Percentiles rank a stretch among this genome's conserved stretches.
These are phyloP conservation scores for Phytophthora colocasiae DNA, from an alignment of 352 stramenopile genomes.

Conservation along the genomic window DNA sequence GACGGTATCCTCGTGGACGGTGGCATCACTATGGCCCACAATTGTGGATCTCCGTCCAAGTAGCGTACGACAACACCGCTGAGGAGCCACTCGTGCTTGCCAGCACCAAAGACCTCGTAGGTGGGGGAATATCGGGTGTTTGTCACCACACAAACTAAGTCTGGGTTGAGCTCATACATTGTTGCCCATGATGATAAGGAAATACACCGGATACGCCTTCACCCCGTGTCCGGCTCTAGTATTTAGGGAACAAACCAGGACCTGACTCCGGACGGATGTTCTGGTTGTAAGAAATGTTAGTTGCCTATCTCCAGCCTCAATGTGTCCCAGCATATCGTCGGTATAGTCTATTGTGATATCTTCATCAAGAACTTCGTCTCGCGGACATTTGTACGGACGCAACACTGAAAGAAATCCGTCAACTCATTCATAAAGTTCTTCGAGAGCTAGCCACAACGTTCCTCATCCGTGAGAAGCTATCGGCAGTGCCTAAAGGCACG, in stretches of 20 bases:
- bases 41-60: too few species aligned
- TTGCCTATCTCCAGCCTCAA: slow-evolving; percentile 95
- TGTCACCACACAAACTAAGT: too few species aligned
- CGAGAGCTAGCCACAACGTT: slow-evolving; percentile 86
- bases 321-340: slow-evolving; percentile 94
- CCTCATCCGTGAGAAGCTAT: slow-evolving; percentile 92
- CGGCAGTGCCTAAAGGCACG: slow-evolving; percentile 93
- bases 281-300: slow-evolving; percentile 95
- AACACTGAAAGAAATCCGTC: slow-evolving; percentile 94
- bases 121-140: too few species aligned
- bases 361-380: slow-evolving; percentile 99
- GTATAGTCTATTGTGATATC: slow-evolving; percentile 96
- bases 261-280: slow-evolving; percentile 93
- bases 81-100: too few species aligned
- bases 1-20: too few species aligned
- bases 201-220: too few species aligned
- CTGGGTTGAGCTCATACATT: too few species aligned
- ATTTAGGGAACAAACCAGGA: slow-evolving; percentile 95
- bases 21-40: too few species aligned
- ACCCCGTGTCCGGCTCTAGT: slow-evolving; percentile 72
- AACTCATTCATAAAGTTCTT: slow-evolving; percentile 89
- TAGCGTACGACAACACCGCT: too few species aligned
- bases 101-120: too few species aligned
- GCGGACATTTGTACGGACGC: slow-evolving; percentile 95
- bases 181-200: too few species aligned